phyloP scores from a whole-genome alignment of 352 stramenopile species.

The Globisporangium uncinulatum region DNA sequence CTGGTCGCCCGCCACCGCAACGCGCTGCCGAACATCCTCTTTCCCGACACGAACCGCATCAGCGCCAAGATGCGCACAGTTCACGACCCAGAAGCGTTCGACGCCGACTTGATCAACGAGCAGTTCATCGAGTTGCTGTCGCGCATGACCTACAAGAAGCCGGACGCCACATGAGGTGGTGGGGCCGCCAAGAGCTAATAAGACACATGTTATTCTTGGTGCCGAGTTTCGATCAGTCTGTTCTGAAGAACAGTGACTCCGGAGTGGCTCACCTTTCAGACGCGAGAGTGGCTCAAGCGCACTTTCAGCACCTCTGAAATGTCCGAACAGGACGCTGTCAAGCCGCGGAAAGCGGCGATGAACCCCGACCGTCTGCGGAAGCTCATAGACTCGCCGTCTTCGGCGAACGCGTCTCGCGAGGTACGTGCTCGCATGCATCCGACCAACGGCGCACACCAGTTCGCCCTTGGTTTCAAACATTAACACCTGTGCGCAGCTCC shows the following conservation, averaged over 20 bases:
- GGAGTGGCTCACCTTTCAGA: too few relatives aligned
- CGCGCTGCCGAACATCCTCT: constrained; percentile 62
- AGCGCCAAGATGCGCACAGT: constrained; percentile 36
- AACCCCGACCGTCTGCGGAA: constrained; percentile 51
- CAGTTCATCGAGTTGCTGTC: constrained; percentile 38
- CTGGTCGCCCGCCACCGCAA: constrained; percentile 32
- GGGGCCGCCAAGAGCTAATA: neutral
- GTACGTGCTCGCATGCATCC: neutral
- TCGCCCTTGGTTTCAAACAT: neutral
- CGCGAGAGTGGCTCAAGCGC: neutral
- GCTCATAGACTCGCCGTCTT: constrained; percentile 49
- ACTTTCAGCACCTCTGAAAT: constrained; percentile 1
- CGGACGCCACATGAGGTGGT: neutral
- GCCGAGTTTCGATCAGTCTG: too few relatives aligned
- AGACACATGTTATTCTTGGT: too few relatives aligned
- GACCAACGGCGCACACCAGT: neutral
- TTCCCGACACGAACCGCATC: constrained; percentile 62
- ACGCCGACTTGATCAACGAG: constrained; percentile 34
- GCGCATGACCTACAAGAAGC: constrained; percentile 26
- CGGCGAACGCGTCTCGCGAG: constrained; percentile 30
- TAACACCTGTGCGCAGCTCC: constrained; percentile 8
- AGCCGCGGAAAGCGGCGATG: constrained; percentile 31
- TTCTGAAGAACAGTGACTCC: neutral
- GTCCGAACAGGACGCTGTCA: constrained; percentile 11
- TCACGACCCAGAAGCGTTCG: constrained; percentile 51